A percentile compares a stretch with the other conserved stretches of the same genome.
phyloP scores from a whole-genome alignment of 2,329 filamentous ascomycete species.

The Colletotrichum coccodes region DNA sequence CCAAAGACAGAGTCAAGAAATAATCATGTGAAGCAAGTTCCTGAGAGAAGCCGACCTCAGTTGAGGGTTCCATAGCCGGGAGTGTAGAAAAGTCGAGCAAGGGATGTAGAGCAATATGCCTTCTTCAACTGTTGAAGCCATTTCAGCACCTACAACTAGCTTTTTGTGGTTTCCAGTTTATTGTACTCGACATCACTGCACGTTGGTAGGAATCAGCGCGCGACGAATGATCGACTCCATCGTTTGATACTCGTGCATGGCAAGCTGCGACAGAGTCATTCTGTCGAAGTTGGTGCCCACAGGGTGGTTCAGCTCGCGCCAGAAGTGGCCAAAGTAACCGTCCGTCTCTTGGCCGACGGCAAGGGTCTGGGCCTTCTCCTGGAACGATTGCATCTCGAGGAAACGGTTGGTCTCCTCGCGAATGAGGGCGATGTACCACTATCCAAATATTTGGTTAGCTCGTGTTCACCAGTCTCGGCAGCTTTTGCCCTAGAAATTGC shows the following conservation, averaged over 20 bases:
- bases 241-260: conserved; percentile 56
- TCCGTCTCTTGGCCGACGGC: conserved; percentile 45
- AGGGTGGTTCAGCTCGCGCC: conserved; percentile 56
- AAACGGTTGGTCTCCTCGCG: conserved; percentile 60
- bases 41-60: not conserved
- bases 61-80: not conserved
- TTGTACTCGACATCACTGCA: not conserved
- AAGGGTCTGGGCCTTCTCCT: conserved; percentile 52
- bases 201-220: conserved; percentile 41
- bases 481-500: not conserved
- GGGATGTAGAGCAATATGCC: not conserved
- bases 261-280: conserved; percentile 59
- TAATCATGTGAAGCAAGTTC: conserved; percentile 3
- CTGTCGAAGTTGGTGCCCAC: conserved; percentile 54
- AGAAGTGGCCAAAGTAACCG: conserved; percentile 64
- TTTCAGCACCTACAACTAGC: not conserved
- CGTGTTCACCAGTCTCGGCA: not conserved
- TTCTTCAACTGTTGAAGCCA: not conserved
- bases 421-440: conserved; percentile 69
- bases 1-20: conserved; percentile 5
- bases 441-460: conserved; percentile 32
- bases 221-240: conserved; percentile 61
- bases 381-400: conserved; percentile 50
- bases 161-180: not conserved
- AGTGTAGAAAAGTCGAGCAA: not conserved